Evolutionary conservation across 208 protist species (phyloP).

Genomic region (Angomonas desouzai): DNA sequence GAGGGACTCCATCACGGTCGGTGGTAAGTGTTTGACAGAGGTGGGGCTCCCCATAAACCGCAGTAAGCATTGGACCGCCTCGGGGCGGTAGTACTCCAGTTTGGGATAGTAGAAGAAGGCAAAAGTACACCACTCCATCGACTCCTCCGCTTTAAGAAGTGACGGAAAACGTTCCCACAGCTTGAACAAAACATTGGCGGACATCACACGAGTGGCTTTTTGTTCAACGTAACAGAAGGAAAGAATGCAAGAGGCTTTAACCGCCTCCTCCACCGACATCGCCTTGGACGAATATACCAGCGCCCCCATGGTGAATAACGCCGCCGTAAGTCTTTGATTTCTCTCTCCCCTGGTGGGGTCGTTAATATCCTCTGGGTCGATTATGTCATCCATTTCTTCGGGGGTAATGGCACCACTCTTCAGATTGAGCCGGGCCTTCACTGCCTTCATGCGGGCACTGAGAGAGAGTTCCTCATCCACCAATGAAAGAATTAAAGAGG

Average conservation of each 20-base stretch:
- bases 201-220: constrained; percentile 69
- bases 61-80: constrained; percentile 80
- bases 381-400: constrained; percentile 40
- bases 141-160: constrained; percentile 41
- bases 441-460: constrained; percentile 55
- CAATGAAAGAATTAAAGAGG: constrained; percentile 60
- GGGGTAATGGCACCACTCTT: constrained; percentile 13
- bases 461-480: constrained; percentile 75
- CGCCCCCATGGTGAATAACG: constrained; percentile 63
- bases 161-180: constrained; percentile 24
- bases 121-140: constrained; percentile 67
- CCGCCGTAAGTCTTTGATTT: constrained; percentile 78
- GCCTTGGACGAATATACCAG: constrained; percentile 38
- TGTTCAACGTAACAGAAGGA: constrained; percentile 85
- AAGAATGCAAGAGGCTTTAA: constrained; percentile 40
- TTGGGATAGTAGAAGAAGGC: constrained; percentile 88
- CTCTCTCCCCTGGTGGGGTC: constrained; percentile 86
- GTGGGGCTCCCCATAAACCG: constrained; percentile 49
- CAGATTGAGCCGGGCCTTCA: constrained; percentile 39
- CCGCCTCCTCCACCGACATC: constrained; percentile 41
- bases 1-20: constrained; percentile 39
- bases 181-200: constrained; percentile 68
- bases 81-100: constrained; percentile 85
- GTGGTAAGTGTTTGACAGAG: constrained; percentile 22
- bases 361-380: constrained; percentile 84